Conservation (phyloP, 1,284 basidiomycete species). For the Ceratobasidium theobromae region DNA sequence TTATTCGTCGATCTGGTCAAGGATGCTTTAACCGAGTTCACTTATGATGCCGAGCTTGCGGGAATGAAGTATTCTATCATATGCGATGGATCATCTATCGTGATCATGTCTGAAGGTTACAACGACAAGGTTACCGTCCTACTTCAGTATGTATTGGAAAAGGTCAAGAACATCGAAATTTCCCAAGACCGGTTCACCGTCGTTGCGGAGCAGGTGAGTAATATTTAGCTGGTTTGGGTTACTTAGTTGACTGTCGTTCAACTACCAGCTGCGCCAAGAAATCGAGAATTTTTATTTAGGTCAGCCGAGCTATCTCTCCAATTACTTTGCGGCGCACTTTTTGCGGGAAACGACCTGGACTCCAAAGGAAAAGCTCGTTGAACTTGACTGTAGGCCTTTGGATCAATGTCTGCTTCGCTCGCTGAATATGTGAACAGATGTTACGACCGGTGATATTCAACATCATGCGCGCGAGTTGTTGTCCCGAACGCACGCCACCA, state of each 20-base stretch:
- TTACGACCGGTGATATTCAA: slow-evolving; percentile 74
- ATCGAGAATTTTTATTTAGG: slow-evolving; percentile 88
- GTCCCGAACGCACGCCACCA: slow-evolving; percentile 68
- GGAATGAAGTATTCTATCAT: slow-evolving; percentile 80
- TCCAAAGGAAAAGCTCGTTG: slow-evolving; percentile 75
- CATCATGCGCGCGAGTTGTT: slow-evolving; percentile 66
- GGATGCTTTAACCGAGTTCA: slow-evolving; percentile 87
- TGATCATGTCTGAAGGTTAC: slow-evolving; percentile 78
- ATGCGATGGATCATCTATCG: slow-evolving; percentile 67
- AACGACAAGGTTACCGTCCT: slow-evolving; percentile 91
- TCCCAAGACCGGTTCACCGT: slow-evolving; percentile 75
- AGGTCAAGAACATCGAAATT: slow-evolving; percentile 68
- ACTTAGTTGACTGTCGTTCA: background rate
- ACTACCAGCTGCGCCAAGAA: slow-evolving; percentile 60
- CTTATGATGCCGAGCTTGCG: slow-evolving; percentile 92
- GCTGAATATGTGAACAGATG: slow-evolving; percentile 47
- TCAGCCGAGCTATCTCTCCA: slow-evolving; percentile 80
- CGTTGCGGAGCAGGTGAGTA: slow-evolving; percentile 78
- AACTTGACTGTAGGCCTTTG: slow-evolving; percentile 65
- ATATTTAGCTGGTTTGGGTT: slow-evolving; percentile 12
- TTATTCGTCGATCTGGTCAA: slow-evolving; percentile 86
- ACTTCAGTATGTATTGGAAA: slow-evolving; percentile 72
- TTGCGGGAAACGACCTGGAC: slow-evolving; percentile 77
- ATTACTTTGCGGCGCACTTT: slow-evolving; percentile 75
- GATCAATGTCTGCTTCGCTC: background rate